These are phyloP conservation scores for Trypanosoma brucei DNA, from an alignment of 208 protist species.

Conservation along the genomic window DNA sequence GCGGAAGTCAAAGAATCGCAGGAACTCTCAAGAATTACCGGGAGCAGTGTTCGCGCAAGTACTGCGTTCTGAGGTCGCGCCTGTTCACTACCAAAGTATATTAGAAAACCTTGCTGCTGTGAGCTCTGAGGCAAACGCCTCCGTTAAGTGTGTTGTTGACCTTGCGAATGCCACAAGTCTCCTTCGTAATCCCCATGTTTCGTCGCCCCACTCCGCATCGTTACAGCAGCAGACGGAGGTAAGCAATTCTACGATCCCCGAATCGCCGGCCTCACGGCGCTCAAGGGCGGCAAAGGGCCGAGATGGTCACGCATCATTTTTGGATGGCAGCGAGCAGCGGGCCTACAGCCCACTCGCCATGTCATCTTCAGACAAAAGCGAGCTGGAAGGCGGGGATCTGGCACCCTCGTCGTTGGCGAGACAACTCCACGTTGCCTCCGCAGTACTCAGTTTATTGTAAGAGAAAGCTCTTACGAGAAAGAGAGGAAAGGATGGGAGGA, in stretches of 20 bases:
- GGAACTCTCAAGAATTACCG: neutral
- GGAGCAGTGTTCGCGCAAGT: neutral
- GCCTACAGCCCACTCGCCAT: too few relatives aligned
- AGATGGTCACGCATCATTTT: too few relatives aligned
- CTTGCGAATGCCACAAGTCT: too few relatives aligned
- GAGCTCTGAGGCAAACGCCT: neutral
- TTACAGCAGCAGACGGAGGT: too few relatives aligned
- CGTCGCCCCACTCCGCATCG: too few relatives aligned
- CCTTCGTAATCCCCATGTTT: too few relatives aligned
- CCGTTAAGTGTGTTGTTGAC: neutral
- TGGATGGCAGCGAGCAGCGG: too few relatives aligned
- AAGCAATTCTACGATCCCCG: too few relatives aligned
- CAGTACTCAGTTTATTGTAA: constrained; percentile 5
- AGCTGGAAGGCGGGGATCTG: neutral
- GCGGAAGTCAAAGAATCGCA: neutral
- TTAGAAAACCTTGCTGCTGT: neutral
- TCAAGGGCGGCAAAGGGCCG: too few relatives aligned
- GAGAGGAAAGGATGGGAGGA: too few relatives aligned
- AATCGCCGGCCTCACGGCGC: too few relatives aligned
- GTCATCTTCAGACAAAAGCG: too few relatives aligned
- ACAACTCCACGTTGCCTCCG: constrained; percentile 1
- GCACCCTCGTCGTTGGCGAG: neutral
- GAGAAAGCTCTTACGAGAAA: neutral
- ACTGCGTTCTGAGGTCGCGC: neutral
- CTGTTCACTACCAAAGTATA: neutral